Conservation (phyloP, 768 basidiomycete species). For the Cystobasidium onofrii region DNA sequence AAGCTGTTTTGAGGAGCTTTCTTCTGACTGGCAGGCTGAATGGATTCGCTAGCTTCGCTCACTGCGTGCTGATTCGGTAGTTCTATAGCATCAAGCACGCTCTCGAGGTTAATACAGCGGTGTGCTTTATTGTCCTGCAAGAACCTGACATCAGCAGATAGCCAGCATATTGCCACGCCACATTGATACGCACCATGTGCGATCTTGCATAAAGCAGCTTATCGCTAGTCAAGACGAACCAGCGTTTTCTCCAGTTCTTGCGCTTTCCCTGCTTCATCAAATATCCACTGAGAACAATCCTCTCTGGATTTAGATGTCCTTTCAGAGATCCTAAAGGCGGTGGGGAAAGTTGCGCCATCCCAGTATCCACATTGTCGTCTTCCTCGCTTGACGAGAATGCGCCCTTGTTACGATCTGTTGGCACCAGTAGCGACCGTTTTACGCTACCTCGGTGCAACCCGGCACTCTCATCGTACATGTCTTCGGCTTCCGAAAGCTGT, state of each 20-base stretch:
- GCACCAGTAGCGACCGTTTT: not conserved
- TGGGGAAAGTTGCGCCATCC: not conserved
- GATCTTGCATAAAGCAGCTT: slow-evolving; percentile 78
- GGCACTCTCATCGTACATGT: not conserved
- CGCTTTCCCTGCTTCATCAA: slow-evolving; percentile 85
- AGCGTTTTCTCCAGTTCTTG: slow-evolving; percentile 90
- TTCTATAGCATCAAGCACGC: slow-evolving; percentile 87
- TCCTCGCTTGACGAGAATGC: not conserved
- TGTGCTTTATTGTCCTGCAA: slow-evolving; percentile 79
- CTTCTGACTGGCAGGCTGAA: slow-evolving; percentile 30
- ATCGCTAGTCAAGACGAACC: slow-evolving; percentile 88
- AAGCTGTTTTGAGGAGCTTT: slow-evolving; percentile 55
- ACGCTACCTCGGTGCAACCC: not conserved
- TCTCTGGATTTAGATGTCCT: slow-evolving; percentile 49
- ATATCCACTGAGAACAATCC: slow-evolving; percentile 78
- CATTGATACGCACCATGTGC: slow-evolving; percentile 70
- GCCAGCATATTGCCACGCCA: not conserved
- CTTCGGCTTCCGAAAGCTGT: not conserved
- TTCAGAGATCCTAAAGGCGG: not conserved
- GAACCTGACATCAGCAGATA: not conserved
- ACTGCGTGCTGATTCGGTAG: slow-evolving; percentile 47
- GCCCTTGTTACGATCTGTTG: not conserved
- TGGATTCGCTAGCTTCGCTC: slow-evolving; percentile 45
- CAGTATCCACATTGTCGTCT: not conserved
- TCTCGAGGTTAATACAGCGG: slow-evolving; percentile 70